Base-by-base conservation (phyloP, 805 yeast species). In the Candida maris region DNA sequence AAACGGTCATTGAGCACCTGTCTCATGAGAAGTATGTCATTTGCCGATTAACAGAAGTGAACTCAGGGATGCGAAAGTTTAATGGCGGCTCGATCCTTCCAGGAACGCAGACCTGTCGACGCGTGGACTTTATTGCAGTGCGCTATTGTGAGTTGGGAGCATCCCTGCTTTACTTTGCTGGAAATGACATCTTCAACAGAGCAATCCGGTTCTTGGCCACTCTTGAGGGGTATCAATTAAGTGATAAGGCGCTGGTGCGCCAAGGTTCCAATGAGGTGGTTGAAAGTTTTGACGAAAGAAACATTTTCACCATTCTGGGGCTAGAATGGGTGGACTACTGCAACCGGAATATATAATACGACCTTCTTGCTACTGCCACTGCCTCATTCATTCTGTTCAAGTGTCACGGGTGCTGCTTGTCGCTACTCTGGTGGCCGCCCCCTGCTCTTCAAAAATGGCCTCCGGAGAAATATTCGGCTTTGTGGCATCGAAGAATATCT, bases 151-250 rank as follows among this genome's bases (percentile, higher is more conserved):
- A 67, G 21, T 46, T 62, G 6, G 82, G 80, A 0, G 72, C 77
- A 0, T 59, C 73, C 0, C 45, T 67, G 47, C 56, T 77, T 5
- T 76, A 77, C 49, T 77, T 73, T 46, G 73, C 77, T 0, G 83
- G 83, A 0, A 70, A 74, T 44, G 71, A 68, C 38, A 56, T 63
- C 17, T 74, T 76, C 51, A 77, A 76, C 49, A 62, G 79, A 35
- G 49, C 59, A 21, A 47, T 73, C 21, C 56, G 82, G 22, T 45
- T 59, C 20, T 47, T 67, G 19, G 81, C 81, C 0, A 41, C 39
- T 14, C 54, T 60, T 19, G 57, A 61, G 34, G 71, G 71, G 0
- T 39, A 45, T 30, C 48, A 51, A 22, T 37, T 77, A 35, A 75
- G 56, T 41, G 66, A 67, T 18, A 53, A 59, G 16, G 82, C 81